Percentiles rank a stretch among this genome's conserved stretches.
Evolutionary conservation across 305 asterid species (phyloP).

Genomic region (Solanum hybrid): DNA sequence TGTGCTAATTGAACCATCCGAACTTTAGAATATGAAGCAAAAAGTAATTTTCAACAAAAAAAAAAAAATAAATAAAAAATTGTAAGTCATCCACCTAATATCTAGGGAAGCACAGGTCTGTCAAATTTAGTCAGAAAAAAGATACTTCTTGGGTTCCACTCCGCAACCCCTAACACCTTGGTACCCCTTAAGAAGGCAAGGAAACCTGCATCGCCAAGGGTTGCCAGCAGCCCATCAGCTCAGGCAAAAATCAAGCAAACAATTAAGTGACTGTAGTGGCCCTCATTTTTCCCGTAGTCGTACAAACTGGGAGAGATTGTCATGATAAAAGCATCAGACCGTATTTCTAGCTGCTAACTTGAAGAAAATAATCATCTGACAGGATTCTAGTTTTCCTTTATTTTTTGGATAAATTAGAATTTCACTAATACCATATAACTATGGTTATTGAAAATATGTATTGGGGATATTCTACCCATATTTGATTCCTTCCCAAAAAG

Average conservation of each 20-base stretch:
- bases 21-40: not conserved
- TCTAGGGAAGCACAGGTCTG: not conserved
- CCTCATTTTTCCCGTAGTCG: not conserved
- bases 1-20: not conserved
- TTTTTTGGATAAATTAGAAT: not conserved
- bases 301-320: not conserved
- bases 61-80: slow-evolving; percentile 9
- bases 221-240: not conserved
- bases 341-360: not conserved
- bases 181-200: not conserved
- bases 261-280: not conserved
- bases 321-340: not conserved
- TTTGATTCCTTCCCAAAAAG: not conserved
- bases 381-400: not conserved
- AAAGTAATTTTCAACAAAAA: not conserved
- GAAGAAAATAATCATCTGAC: not conserved
- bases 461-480: not conserved
- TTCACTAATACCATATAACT: not conserved
- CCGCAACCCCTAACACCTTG: not conserved
- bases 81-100: not conserved
- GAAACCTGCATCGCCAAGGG: not conserved
- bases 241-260: not conserved
- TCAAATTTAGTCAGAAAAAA: not conserved
- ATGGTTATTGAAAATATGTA: not conserved
- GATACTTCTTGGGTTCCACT: not conserved